Evolutionary conservation across 2,329 filamentous ascomycete species (phyloP).

Genomic region (Pseudogymnoascus sp.): DNA sequence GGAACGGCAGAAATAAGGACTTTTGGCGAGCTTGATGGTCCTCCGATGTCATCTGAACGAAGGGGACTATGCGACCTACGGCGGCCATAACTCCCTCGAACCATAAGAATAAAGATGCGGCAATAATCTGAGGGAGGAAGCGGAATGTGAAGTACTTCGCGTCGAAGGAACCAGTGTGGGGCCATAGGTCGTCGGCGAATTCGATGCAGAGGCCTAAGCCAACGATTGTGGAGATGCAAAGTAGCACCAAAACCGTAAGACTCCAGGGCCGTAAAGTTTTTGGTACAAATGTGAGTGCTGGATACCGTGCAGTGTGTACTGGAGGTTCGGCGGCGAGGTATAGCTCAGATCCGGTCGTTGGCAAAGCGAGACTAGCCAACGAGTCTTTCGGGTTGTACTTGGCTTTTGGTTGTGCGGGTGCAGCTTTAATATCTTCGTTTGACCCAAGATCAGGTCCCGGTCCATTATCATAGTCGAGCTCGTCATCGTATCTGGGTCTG

Average conservation of each 20-base stretch:
- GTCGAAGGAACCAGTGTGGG: constrained; percentile 56
- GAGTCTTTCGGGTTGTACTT: constrained; percentile 9
- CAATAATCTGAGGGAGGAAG: constrained; percentile 72
- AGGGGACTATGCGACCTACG: constrained; percentile 69
- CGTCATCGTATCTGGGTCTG: neutral
- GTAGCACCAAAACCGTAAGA: constrained; percentile 48
- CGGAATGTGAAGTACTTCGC: constrained; percentile 77
- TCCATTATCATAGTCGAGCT: neutral
- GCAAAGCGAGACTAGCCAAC: neutral
- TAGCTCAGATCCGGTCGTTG: constrained; percentile 29
- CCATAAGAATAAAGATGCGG: constrained; percentile 63
- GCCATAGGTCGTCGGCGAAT: constrained; percentile 53
- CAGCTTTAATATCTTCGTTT: neutral
- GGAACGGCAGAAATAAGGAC: constrained; percentile 55
- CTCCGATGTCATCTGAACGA: constrained; percentile 64
- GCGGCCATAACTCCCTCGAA: constrained; percentile 65
- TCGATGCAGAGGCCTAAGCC: constrained; percentile 65
- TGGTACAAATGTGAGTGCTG: constrained; percentile 60
- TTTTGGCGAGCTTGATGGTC: constrained; percentile 49
- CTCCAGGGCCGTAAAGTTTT: constrained; percentile 58
- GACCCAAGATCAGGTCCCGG: neutral
- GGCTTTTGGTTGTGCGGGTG: neutral
- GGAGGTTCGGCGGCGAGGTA: constrained; percentile 41
- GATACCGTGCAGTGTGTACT: constrained; percentile 35
- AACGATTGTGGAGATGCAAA: constrained; percentile 61